Conservation (phyloP, 495 filamentous ascomycete genomes). For the Penicillium robsamsonii region DNA sequence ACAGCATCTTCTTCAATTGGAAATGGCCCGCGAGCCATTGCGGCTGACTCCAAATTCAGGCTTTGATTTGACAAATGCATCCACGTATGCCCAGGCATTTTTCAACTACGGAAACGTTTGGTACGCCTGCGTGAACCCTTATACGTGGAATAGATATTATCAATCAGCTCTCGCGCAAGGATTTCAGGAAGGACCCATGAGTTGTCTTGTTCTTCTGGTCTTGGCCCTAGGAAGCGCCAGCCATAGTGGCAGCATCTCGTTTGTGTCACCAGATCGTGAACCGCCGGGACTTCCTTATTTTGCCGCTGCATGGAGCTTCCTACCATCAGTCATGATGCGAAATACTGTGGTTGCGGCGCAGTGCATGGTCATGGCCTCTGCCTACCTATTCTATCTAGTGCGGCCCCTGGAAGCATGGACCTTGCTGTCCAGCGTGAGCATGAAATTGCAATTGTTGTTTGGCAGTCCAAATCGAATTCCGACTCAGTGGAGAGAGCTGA, state of each 20-base stretch:
- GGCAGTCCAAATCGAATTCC: conserved; percentile 69
- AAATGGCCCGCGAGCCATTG: conserved; percentile 73
- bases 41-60: conserved; percentile 56
- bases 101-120: conserved; percentile 79
- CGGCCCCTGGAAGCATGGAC: conserved; percentile 82
- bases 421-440: conserved; percentile 71
- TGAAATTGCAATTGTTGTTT: conserved; percentile 74
- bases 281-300: conserved; percentile 79
- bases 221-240: conserved; percentile 73
- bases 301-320: conserved; percentile 71
- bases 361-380: conserved; percentile 74
- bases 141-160: conserved; percentile 76
- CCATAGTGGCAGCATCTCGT: conserved; percentile 68
- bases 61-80: conserved; percentile 72
- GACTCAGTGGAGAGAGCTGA: conserved; percentile 64
- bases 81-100: conserved; percentile 69
- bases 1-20: conserved; percentile 74
- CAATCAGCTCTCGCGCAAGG: conserved; percentile 65
- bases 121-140: conserved; percentile 84
- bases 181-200: conserved; percentile 74
- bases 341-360: conserved; percentile 74
- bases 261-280: conserved; percentile 64
- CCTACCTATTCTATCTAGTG: conserved; percentile 80
- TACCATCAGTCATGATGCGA: conserved; percentile 74
- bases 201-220: conserved; percentile 78